Percentiles rank a stretch among this genome's conserved stretches.
Conservation (phyloP, 352 stramenopile species). For the Phytophthora cajani region DNA sequence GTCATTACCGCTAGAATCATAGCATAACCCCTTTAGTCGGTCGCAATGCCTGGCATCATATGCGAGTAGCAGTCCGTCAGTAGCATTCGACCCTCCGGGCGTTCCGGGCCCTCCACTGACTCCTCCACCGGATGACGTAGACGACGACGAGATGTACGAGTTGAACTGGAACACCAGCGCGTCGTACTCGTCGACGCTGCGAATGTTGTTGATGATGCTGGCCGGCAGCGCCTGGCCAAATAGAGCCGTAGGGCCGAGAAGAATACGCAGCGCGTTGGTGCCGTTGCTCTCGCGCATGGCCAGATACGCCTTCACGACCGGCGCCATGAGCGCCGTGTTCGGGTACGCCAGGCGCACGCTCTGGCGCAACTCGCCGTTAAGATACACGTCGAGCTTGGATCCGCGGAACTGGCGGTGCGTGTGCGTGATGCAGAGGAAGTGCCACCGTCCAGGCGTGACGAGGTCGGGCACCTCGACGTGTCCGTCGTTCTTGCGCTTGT, state of each 20-base stretch:
- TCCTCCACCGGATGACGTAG: slow-evolving; percentile 49
- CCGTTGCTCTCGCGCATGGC: slow-evolving; percentile 80
- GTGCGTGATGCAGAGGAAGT: slow-evolving; percentile 86
- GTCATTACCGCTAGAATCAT: slow-evolving; percentile 75
- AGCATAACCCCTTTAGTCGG: slow-evolving; percentile 64
- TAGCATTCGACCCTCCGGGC: slow-evolving; percentile 32
- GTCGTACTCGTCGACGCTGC: slow-evolving; percentile 76
- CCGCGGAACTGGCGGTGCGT: slow-evolving; percentile 85
- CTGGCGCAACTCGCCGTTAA: slow-evolving; percentile 78
- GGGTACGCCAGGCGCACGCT: slow-evolving; percentile 81
- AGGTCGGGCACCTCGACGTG: slow-evolving; percentile 77
- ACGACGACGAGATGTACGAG: slow-evolving; percentile 76
- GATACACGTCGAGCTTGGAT: slow-evolving; percentile 84
- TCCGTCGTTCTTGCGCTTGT: slow-evolving; percentile 89
- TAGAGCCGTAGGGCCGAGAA: slow-evolving; percentile 67
- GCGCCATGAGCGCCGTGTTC: slow-evolving; percentile 77
- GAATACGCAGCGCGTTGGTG: slow-evolving; percentile 59
- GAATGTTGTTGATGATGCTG: slow-evolving; percentile 71
- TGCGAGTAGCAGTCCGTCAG: slow-evolving; percentile 64
- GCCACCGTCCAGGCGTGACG: slow-evolving; percentile 71
- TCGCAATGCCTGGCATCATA: slow-evolving; percentile 77
- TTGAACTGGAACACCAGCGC: slow-evolving; percentile 82
- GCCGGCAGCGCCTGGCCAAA: slow-evolving; percentile 67
- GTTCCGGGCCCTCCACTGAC: slow-evolving; percentile 35
- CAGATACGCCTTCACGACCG: slow-evolving; percentile 81